These are phyloP conservation scores for Mycothermus thermophilus DNA, from an alignment of 495 filamentous ascomycete species.

Conservation along the genomic window DNA sequence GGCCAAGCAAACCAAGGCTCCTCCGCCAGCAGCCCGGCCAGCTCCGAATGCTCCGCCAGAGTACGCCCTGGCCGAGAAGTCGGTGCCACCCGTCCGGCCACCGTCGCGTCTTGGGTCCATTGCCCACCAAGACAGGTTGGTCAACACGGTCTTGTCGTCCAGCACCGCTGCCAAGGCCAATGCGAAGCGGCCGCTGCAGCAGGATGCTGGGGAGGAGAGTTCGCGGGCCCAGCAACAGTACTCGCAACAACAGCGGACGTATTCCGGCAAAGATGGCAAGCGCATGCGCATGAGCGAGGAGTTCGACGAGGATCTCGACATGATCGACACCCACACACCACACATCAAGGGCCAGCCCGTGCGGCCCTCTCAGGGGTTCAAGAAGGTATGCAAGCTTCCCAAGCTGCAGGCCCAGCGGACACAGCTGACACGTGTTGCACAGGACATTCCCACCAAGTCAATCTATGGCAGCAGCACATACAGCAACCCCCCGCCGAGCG, in stretches of 20 bases:
- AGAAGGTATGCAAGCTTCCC: conserved; percentile 47
- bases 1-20: conserved; percentile 40
- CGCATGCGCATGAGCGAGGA: conserved; percentile 45
- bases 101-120: conserved; percentile 30
- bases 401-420: too few species aligned
- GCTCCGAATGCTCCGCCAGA: conserved; percentile 37
- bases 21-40: conserved; percentile 35
- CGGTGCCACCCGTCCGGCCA: conserved; percentile 16
- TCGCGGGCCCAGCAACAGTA: conserved; percentile 21
- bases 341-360: conserved; percentile 68
- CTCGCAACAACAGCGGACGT: conserved; percentile 28
- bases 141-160: conserved; percentile 28
- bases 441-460: conserved; percentile 49
- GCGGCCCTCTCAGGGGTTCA: conserved; percentile 61
- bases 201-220: conserved; percentile 36
- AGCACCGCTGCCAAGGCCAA: conserved; percentile 28
- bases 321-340: conserved; percentile 24
- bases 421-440: too few species aligned
- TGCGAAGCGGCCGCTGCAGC: conserved; percentile 36
- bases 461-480: conserved; percentile 50
- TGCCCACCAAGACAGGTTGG: conserved; percentile 31
- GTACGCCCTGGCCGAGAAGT: conserved; percentile 20
- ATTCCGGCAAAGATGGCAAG: conserved; percentile 42
- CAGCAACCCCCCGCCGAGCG: conserved; percentile 37
- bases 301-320: conserved; percentile 33